A percentile compares a stretch with the other conserved stretches of the same genome.
phyloP scores from a whole-genome alignment of 768 basidiomycete species.

The Pseudohyphozyma bogoriensis region DNA sequence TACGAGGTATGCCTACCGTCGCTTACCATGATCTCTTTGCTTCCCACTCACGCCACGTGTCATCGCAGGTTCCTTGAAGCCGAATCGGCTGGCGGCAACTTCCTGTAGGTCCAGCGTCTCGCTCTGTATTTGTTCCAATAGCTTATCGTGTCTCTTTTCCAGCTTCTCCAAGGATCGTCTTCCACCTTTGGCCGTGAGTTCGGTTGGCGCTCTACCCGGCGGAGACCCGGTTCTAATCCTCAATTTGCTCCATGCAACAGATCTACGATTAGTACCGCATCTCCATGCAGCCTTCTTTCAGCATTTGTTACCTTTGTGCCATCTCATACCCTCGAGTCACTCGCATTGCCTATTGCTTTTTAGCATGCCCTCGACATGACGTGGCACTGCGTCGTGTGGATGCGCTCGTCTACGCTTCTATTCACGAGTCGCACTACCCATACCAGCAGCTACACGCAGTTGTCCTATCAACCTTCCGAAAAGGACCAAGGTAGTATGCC shows the following conservation, averaged over 20 bases:
- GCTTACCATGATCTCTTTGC: not conserved
- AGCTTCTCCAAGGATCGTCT: conserved; percentile 3
- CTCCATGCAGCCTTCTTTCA: too few species aligned
- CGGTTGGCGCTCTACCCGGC: not conserved
- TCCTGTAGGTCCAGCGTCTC: conserved; percentile 42
- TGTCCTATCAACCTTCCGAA: too few species aligned
- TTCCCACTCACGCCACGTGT: not conserved
- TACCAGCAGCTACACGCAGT: too few species aligned
- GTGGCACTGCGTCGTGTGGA: too few species aligned
- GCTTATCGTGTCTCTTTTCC: not conserved
- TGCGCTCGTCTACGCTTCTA: too few species aligned
- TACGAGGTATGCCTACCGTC: not conserved
- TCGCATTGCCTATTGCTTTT: not conserved
- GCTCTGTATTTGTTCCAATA: not conserved
- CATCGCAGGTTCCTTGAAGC: conserved; percentile 70
- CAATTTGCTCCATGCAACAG: too few species aligned
- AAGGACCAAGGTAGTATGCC: too few species aligned
- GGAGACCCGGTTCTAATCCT: not conserved
- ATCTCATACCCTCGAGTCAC: too few species aligned
- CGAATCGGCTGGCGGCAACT: conserved; percentile 86
- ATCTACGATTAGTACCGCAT: not conserved
- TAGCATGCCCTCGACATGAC: not conserved
- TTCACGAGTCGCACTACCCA: too few species aligned
- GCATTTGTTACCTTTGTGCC: too few species aligned
- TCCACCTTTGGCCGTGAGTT: not conserved